phyloP scores from a whole-genome alignment of 805 yeast genomes.

The Tanozyma kutaoensis region DNA sequence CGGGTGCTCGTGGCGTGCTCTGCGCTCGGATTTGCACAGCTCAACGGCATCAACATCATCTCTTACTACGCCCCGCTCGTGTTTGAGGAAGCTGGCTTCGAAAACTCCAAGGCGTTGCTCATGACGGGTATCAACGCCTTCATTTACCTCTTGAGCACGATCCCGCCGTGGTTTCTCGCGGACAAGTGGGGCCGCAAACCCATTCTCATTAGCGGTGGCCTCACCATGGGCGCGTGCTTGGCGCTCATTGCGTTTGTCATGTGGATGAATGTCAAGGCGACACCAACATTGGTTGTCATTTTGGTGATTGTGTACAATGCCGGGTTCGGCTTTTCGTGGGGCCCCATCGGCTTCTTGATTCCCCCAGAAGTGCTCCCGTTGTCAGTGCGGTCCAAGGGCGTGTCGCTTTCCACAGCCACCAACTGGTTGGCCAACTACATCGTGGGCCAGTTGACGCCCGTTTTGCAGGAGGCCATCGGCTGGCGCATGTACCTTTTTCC shows the following conservation, averaged over 20 bases:
- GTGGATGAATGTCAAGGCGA: constrained; percentile 15
- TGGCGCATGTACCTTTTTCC: constrained; percentile 31
- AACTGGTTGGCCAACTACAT: constrained; percentile 32
- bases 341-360: constrained; percentile 30
- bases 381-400: constrained; percentile 29
- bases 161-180: constrained; percentile 32
- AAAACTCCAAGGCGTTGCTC: constrained; percentile 24
- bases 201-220: constrained; percentile 26
- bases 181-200: constrained; percentile 34
- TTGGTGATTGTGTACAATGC: constrained; percentile 30
- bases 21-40: constrained; percentile 31
- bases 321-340: constrained; percentile 32
- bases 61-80: constrained; percentile 47
- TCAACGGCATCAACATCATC: constrained; percentile 44
- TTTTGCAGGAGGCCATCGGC: constrained; percentile 22
- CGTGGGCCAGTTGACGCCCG: constrained; percentile 32
- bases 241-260: constrained; percentile 19
- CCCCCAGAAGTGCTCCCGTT: constrained; percentile 32
- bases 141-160: constrained; percentile 24
- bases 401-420: constrained; percentile 29
- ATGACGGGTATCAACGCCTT: constrained; percentile 31
- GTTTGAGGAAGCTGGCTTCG: constrained; percentile 33
- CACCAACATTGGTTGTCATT: constrained; percentile 25
- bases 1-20: constrained; percentile 27
- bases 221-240: constrained; percentile 24